Conservation (phyloP, 495 filamentous ascomycete genomes). For the Geoglossum glabrum region DNA sequence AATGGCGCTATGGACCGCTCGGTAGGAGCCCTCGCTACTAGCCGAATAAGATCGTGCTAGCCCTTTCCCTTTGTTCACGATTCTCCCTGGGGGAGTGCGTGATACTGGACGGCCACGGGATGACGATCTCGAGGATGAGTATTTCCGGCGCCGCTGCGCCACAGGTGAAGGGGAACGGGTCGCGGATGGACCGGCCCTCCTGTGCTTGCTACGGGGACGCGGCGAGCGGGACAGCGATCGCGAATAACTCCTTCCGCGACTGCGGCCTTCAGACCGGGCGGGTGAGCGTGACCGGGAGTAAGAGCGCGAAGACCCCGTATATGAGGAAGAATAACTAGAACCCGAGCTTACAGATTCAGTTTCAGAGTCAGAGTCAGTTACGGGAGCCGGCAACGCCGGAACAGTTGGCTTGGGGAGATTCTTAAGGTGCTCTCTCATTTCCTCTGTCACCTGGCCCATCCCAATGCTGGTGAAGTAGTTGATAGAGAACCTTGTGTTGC, state of each 20-base stretch:
- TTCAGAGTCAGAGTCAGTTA: constrained; percentile 31
- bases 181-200: not conserved
- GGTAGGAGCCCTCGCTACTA: not conserved
- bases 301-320: constrained; percentile 11
- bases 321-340: constrained; percentile 19
- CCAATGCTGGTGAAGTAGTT: constrained; percentile 98
- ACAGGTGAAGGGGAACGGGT: constrained; percentile 4
- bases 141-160: not conserved
- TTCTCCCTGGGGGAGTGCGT: not conserved
- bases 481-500: constrained; percentile 88
- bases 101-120: not conserved
- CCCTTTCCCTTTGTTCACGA: not conserved
- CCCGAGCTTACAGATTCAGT: constrained; percentile 17
- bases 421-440: constrained; percentile 78
- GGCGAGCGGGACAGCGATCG: constrained; percentile 3
- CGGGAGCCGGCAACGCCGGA: constrained; percentile 38
- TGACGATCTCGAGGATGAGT: not conserved
- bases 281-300: constrained; percentile 8
- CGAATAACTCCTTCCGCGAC: not conserved
- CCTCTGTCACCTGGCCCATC: constrained; percentile 84
- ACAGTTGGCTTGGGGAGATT: constrained; percentile 62
- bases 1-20: not conserved
- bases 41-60: not conserved
- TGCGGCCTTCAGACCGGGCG: not conserved
- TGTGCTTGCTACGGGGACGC: not conserved